Evolutionary conservation across 306 rosid genomes (phyloP), one percentile per base, ranked within the genome.

Genomic region (Nissolia schottii): DNA sequence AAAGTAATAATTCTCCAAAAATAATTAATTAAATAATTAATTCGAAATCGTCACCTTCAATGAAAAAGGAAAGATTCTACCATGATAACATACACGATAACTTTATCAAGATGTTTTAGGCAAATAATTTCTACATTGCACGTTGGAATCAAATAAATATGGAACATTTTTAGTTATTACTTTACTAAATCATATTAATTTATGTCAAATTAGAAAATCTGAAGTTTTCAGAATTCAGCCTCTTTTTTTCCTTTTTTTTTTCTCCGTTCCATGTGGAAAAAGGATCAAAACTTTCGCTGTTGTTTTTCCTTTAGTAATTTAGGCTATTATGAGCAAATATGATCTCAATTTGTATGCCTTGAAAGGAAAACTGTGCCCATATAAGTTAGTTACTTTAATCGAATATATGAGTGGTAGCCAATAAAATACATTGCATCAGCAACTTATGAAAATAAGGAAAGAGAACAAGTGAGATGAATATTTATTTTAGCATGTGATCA

Each of bases 1-100:
- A 70, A 70, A 43, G 15, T 19, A 54, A 55, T 63, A 10, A 80
- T 80, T 59, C 46, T 70, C 27, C 64, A 6, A 51, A 40, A 28
- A 16, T 48, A 1, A 23, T 25, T 43, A 31, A 61, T 62, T 48
- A 1, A 23, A 18, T 43, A 31, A 61, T 62, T 75, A 62, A 69
- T 41, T 61, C 16, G 7, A 61, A 48, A 74, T 74, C 35, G 48
- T 46, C 43, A 38, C 27, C 41, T 27, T 59, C 65, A 49, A 14
- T 73, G 14, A 73, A 59, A 46, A 57, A 65, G 20, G 11, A 55
- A 56, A 25, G 19, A 34, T 34, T 46, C 32, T 16, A 50, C 50
- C 13, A 4, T 20, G 10, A 38, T 11, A 49, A n/a, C 64, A 14
- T 18, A 20, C n/a, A 22, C 16, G 16, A 37, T 31, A 48, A 45